Evolutionary conservation across 164 flowering plant species (phyloP).

Genomic region (Hamamelis virginiana): DNA sequence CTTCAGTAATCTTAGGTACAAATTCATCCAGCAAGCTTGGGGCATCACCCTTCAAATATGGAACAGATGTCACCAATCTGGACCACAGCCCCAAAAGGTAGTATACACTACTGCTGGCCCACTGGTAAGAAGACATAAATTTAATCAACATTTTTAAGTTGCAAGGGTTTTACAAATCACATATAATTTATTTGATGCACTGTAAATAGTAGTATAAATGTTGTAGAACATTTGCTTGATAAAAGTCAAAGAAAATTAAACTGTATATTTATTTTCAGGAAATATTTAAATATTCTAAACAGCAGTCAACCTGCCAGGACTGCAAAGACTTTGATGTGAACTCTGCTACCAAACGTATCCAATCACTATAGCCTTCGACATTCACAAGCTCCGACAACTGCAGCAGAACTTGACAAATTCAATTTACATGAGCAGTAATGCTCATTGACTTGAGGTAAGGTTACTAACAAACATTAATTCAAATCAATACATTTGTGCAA

Average conservation of each 20-base stretch:
- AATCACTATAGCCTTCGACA: conserved; percentile 92
- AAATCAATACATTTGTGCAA: neutral
- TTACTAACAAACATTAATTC: neutral
- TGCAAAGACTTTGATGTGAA: conserved; percentile 88
- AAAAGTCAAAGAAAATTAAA: neutral
- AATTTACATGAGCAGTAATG: conserved; percentile 1
- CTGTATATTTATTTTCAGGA: neutral
- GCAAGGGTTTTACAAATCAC: neutral
- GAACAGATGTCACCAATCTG: conserved; percentile 90
- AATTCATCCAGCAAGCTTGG: conserved; percentile 93
- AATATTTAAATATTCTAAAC: neutral
- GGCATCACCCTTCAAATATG: conserved; percentile 90
- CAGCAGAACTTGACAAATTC: conserved; percentile 12
- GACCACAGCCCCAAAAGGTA: conserved; percentile 97
- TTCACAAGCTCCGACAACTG: conserved; percentile 97
- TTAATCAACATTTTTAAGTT: conserved; percentile 12
- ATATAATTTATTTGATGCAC: neutral
- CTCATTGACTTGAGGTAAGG: conserved; percentile 1
- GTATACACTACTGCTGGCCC: conserved; percentile 99
- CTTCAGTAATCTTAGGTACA: conserved; percentile 93
- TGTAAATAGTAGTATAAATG: neutral
- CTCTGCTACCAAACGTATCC: conserved; percentile 95
- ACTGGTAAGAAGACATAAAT: conserved; percentile 44
- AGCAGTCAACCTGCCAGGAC: conserved; percentile 85
- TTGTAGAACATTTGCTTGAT: neutral